Evolutionary conservation across 192 early-diverging fungal genomes (phyloP).

Genomic region (Oehlia diaphana): DNA sequence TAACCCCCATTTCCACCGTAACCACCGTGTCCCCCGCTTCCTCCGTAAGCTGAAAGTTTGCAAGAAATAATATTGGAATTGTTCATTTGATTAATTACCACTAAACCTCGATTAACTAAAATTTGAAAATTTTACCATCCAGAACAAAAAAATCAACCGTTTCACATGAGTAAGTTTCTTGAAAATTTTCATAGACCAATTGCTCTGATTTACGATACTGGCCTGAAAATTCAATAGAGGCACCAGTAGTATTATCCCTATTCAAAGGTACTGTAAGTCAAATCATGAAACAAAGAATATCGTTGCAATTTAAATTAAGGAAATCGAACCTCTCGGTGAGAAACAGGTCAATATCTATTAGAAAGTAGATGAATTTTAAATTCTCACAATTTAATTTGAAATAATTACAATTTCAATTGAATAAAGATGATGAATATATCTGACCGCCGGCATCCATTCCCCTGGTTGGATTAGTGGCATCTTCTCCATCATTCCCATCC

Average conservation of each 20-base stretch:
- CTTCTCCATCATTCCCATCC: constrained; percentile 10
- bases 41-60: constrained; percentile 13
- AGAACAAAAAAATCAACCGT: constrained; percentile 7
- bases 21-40: constrained; percentile 20
- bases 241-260: constrained; percentile 15
- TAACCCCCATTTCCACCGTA: constrained; percentile 21
- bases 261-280: constrained; percentile 15
- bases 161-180: constrained; percentile 3
- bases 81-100: not conserved
- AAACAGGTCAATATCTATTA: constrained; percentile 23
- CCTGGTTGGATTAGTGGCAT: constrained; percentile 13
- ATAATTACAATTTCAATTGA: constrained; percentile 22
- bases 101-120: not conserved
- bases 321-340: constrained; percentile 19
- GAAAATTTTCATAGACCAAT: not conserved
- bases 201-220: constrained; percentile 1
- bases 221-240: constrained; percentile 10
- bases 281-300: constrained; percentile 14
- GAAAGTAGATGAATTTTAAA: not conserved
- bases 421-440: not conserved
- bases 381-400: not conserved
- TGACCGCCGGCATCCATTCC: constrained; percentile 20
- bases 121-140: constrained; percentile 17
- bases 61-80: not conserved
- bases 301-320: not conserved